A percentile compares a stretch with the other conserved stretches of the same genome.
phyloP scores from a whole-genome alignment of 208 protist genomes.

The Trypanosoma boissoni region DNA sequence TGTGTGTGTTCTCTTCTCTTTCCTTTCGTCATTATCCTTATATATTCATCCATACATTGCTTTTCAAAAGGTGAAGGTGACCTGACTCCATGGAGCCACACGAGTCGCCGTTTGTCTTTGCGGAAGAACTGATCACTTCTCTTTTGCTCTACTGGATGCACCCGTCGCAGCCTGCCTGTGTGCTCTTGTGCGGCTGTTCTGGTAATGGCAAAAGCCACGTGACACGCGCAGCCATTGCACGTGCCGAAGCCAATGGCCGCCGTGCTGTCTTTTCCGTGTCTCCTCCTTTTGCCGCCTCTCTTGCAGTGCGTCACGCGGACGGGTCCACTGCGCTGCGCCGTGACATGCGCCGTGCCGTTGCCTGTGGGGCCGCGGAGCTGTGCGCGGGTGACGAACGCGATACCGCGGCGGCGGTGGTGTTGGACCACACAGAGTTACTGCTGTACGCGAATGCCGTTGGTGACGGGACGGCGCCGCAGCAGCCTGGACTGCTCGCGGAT shows the following conservation, averaged over 20 bases:
- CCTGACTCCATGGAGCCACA: neutral
- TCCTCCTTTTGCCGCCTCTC: constrained; percentile 28
- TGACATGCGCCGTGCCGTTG: constrained; percentile 32
- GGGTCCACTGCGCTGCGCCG: constrained; percentile 46
- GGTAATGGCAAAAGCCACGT: constrained; percentile 69
- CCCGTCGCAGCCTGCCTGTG: constrained; percentile 28
- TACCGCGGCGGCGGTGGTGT: constrained; percentile 36
- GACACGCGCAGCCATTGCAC: constrained; percentile 11
- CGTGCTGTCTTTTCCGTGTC: constrained; percentile 25
- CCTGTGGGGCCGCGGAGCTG: no score
- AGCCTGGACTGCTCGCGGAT: constrained; percentile 49
- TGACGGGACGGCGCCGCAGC: constrained; percentile 6
- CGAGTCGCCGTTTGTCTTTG: constrained; percentile 16
- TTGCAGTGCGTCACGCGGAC: constrained; percentile 34
- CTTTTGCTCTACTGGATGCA: constrained; percentile 53
- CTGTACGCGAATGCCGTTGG: constrained; percentile 7
- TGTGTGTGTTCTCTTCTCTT: neutral
- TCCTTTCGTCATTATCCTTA: constrained; percentile 8
- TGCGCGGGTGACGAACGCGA: neutral
- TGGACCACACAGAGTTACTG: constrained; percentile 74
- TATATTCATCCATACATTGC: constrained; percentile 1
- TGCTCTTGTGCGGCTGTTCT: constrained; percentile 55
- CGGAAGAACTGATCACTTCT: constrained; percentile 34
- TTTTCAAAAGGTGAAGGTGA: neutral
- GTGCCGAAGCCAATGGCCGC: neutral